phyloP scores from a whole-genome alignment of 371 early-diverging fungal species.

The Mucor lusitanicus region DNA sequence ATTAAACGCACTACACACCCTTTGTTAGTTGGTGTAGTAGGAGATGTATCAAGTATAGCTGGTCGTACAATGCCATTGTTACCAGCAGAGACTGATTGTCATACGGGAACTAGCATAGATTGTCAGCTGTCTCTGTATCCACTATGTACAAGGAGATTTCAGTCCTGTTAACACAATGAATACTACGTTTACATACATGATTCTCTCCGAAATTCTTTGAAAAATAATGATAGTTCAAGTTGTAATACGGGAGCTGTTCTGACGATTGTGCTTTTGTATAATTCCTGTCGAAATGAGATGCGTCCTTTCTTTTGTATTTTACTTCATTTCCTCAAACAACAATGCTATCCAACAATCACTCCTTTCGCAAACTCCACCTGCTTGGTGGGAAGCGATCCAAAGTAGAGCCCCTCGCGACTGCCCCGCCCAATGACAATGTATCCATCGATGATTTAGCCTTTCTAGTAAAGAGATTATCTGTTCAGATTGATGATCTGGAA shows the following conservation, averaged over 20 bases:
- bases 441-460: slow-evolving; percentile 23
- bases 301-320: not conserved
- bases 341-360: slow-evolving; percentile 16
- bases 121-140: not conserved
- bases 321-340: not conserved
- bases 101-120: not conserved
- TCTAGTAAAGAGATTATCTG: slow-evolving; percentile 25
- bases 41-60: not conserved
- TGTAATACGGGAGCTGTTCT: slow-evolving; percentile 2
- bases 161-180: not conserved
- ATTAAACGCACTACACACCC: not conserved
- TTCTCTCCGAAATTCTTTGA: slow-evolving; percentile 4
- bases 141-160: not conserved
- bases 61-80: not conserved
- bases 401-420: not conserved
- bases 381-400: slow-evolving; percentile 15
- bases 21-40: not conserved
- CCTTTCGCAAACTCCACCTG: slow-evolving; percentile 13
- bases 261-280: not conserved
- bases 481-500: slow-evolving; percentile 31
- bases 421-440: not conserved
- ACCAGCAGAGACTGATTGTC: not conserved
- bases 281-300: not conserved
- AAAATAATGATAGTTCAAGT: slow-evolving; percentile 5
- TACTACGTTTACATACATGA: not conserved